Evolutionary conservation across 129 eudicot genomes (phyloP), one percentile per base, ranked within the genome.

Genomic region (Artemisia annua): DNA sequence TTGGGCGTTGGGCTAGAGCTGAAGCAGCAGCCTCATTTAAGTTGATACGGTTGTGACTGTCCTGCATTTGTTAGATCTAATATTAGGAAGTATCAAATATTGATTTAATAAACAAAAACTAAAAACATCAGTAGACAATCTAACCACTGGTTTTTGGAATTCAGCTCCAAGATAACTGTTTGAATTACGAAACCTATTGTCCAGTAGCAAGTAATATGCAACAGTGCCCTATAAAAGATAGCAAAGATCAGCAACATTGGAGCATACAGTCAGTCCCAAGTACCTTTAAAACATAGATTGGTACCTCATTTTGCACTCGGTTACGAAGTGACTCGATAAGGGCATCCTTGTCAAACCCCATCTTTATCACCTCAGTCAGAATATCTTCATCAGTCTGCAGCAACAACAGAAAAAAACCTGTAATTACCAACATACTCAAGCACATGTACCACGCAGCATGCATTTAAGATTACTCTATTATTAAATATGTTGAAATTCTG

Each of bases 141-240:
- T 51, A 51, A 92, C 97, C 96, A 90, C 69, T 5, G 96, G 79
- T 80, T 89, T 96, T 64, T 87, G 95, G 72, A 93, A 93, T 81
- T 93, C 98, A 76, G 95, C 90, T 79, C 98, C 98, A 74, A 93
- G 97, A 72, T 93, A 93, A 76, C 96, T 96, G 80, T 82, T 87
- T 56, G 92, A 80, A 78, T 78, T 87, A 75, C 97, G 95, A 65
- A 87, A 89, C 57, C 97, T 83, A 71, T 93, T 90, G 82, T 93
- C 98, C 22, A 93, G 82, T 52, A 93, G 83, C 88, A 93, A 84
- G 83, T 93, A 93, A 79, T 93, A 93, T n/a, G 98, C 93, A 61
- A 93, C 97, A 56, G 98, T 93, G 26, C 95, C 97, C 98, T 93
- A 82, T 4, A 68, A 74, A 49, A 61, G 13, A 61, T 24, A 46